Evolutionary conservation across 108 stramenopile species (phyloP), one percentile per base, ranked within the genome.

Genomic region (Nitzschia palea): DNA sequence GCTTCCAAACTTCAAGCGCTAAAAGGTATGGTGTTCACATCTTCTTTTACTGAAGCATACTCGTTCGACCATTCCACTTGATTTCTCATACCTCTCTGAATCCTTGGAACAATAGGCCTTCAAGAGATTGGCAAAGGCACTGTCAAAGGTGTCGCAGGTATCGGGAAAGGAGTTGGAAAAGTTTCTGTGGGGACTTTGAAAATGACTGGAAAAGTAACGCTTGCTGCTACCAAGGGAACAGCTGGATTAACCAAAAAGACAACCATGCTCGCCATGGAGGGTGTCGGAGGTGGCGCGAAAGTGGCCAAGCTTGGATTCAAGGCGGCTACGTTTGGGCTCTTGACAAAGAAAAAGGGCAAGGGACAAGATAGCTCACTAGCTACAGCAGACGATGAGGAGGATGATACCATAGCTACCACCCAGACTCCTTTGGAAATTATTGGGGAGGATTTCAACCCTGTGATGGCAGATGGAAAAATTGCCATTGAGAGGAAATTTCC

Each of bases 71-170:
- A n/a, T n/a, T n/a, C n/a, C n/a, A n/a, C n/a, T n/a, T n/a, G n/a
- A n/a, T n/a, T n/a, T n/a, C n/a, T n/a, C n/a, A n/a, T n/a, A n/a
- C n/a, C n/a, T n/a, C n/a, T n/a, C n/a, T n/a, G n/a, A n/a, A n/a
- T n/a, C n/a, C n/a, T n/a, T n/a, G n/a, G n/a, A 15, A 43, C 35
- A 20, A 23, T 5, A 60, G 59, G 72, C 20, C 52, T 76, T 42
- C 55, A 55, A 47, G 74, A 76, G 27, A 43, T 76, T n/a, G 74
- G 67, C 31, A 76, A 66, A 35, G 67, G 60, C 18, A 68, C 74
- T 2, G 61, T 44, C 22, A 76, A 76, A 31, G 45, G 52, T 22
- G 55, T 45, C 27, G 58, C 40, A 14, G 73, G 65, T n/a, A 36
- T 62, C n/a, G 59, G 32, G 4, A 67, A 58, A 43, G 63, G 68